A percentile compares a stretch with the other conserved stretches of the same genome.
These are phyloP conservation scores for Candida freyschussii DNA, from an alignment of 1,139 yeast species.

Conservation along the genomic window DNA sequence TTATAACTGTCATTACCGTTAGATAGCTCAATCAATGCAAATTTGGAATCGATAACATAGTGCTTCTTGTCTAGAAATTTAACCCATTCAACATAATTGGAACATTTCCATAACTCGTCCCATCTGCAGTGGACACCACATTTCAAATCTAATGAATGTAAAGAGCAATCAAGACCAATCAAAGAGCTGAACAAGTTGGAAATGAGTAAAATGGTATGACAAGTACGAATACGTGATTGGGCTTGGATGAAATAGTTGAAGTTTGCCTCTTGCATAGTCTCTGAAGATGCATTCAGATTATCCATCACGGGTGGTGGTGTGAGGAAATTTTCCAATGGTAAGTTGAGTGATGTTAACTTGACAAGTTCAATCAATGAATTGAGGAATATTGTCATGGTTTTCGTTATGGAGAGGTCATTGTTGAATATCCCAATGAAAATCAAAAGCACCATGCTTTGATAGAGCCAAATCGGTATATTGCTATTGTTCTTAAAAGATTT, in stretches of 20 bases:
- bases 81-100: constrained; percentile 56
- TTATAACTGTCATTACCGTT: constrained; percentile 52
- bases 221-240: constrained; percentile 81
- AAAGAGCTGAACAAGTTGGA: constrained; percentile 67
- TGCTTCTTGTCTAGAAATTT: constrained; percentile 31
- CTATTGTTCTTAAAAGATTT: constrained; percentile 50
- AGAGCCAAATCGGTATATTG: constrained; percentile 80
- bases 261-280: constrained; percentile 41
- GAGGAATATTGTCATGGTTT: constrained; percentile 70
- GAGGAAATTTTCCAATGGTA: constrained; percentile 59
- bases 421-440: constrained; percentile 80
- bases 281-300: constrained; percentile 30
- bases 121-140: constrained; percentile 73
- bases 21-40: constrained; percentile 48
- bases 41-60: constrained; percentile 41
- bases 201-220: constrained; percentile 71
- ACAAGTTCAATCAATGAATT: constrained; percentile 75
- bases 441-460: constrained; percentile 77
- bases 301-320: constrained; percentile 50
- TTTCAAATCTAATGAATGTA: constrained; percentile 53
- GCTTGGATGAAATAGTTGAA: constrained; percentile 75
- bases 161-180: constrained; percentile 55
- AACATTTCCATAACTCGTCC: constrained; percentile 68
- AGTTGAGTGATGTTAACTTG: constrained; percentile 68
- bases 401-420: constrained; percentile 67